Base-by-base conservation (phyloP, 306 rosid species). In the Prosopis cineraria region DNA sequence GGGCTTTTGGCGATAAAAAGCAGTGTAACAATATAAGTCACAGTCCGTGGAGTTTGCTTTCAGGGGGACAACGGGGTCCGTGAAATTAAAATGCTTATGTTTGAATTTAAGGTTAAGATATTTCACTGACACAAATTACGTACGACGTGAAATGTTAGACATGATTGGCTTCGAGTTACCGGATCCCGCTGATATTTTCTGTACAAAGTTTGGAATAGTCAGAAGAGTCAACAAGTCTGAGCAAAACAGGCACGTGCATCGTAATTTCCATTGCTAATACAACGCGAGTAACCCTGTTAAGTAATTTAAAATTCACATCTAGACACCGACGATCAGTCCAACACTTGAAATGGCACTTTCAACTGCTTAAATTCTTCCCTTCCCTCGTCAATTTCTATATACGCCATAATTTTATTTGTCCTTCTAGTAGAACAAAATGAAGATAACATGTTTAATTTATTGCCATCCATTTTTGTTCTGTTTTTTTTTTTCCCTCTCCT, bases 371-470 rank as follows among this genome's bases (percentile, higher is more conserved):
- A 10, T 59, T 70, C 68, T 39, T n/a, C 36, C 24, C 68, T 24
- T 22, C 6, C 33, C 36, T 36, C 50, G 25, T 47, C 14, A 41
- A 48, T 58, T 78, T 70, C 53, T 33, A 4, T 25, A 56, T 56
- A 59, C 5, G 64, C 64, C 71, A 78, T 31, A 12, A 56, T 56
- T 25, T 56, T 29, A 5, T 60, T 60, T 78, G 77, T 70, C 72
- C 30, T 70, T 70, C 43, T 65, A 25, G 41, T 70, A 12, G 27
- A 79, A 20, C 37, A 1, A 63, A 20, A 33, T 48, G 53, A 62
- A 60, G 37, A 37, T 41, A 4, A 7, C 47, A 2, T n/a, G n/a
- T n/a, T 22, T 20, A 55, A 55, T 55, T 25, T 19, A 27, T 66
- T 13, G 67, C 47, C 19, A 31, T 41, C 37, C 29, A 17, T 12